These are phyloP conservation scores for Aristolochia contorta DNA, from an alignment of 164 flowering plant genomes.

Conservation along the genomic window DNA sequence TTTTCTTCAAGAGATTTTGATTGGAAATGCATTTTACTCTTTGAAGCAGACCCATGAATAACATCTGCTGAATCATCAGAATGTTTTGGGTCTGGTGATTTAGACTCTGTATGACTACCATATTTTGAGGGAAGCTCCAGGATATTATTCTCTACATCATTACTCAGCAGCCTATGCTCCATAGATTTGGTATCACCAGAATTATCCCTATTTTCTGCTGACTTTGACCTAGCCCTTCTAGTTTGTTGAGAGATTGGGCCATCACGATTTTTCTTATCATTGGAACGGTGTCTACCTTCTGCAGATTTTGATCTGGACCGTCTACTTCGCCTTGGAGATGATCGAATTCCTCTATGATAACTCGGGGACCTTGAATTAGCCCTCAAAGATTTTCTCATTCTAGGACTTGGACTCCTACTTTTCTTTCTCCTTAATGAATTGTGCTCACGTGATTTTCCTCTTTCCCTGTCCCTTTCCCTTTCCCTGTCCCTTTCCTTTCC, in stretches of 20 bases:
- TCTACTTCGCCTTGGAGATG: constrained; percentile 9
- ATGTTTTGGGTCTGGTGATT: too few relatives aligned
- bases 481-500: constrained; percentile 50
- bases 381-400: constrained; percentile 31
- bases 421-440: constrained; percentile 56
- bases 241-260: constrained; percentile 1
- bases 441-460: constrained; percentile 38
- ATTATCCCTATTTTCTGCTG: constrained; percentile 1
- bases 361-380: constrained; percentile 21
- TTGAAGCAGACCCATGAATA: too few relatives aligned
- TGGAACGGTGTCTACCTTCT: background rate
- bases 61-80: too few relatives aligned
- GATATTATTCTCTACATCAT: too few relatives aligned
- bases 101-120: too few relatives aligned
- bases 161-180: too few relatives aligned
- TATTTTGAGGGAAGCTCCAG: too few relatives aligned
- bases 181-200: background rate
- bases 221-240: constrained; percentile 12
- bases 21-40: background rate
- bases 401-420: constrained; percentile 74
- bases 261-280: background rate
- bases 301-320: constrained; percentile 13
- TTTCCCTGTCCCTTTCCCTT: constrained; percentile 50
- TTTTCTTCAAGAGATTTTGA: background rate
- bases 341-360: constrained; percentile 10